phyloP scores from a whole-genome alignment of 106 monocot species.

The Phalaenopsis equestris region DNA sequence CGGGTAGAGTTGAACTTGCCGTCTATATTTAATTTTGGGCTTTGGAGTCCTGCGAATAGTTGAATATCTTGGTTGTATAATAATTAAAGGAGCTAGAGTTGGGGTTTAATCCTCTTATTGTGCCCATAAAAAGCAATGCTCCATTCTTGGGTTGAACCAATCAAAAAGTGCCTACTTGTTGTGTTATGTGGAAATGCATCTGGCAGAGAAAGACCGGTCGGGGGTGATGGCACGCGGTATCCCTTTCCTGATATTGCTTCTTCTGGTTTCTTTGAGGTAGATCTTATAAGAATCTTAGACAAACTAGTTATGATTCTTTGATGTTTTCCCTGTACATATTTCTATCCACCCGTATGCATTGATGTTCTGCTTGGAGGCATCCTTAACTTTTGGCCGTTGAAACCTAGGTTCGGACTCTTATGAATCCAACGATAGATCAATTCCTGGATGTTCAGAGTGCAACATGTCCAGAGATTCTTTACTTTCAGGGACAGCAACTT shows the following conservation, averaged over 20 bases:
- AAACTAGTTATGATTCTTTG: background rate
- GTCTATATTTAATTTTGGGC: background rate
- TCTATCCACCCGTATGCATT: background rate
- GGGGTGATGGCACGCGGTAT: constrained; percentile 7
- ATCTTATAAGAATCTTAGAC: background rate
- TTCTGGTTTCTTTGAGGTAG: constrained; percentile 52
- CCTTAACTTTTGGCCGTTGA: background rate
- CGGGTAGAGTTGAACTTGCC: background rate
- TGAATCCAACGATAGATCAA: constrained; percentile 43
- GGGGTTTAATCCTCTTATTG: background rate
- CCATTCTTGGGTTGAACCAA: background rate
- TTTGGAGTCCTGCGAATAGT: background rate
- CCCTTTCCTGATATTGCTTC: constrained; percentile 47
- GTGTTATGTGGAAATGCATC: constrained; percentile 43
- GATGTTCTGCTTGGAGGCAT: background rate
- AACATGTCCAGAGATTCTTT: constrained; percentile 38
- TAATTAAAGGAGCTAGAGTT: background rate
- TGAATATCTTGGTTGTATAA: background rate
- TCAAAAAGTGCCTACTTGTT: constrained; percentile 28
- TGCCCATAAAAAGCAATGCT: background rate
- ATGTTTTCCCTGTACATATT: background rate
- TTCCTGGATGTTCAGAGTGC: constrained; percentile 32
- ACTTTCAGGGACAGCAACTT: constrained; percentile 49
- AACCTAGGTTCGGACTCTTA: constrained; percentile 45
- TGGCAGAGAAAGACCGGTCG: constrained; percentile 8